Conservation (phyloP, 768 basidiomycete species). For the Megacollybia marginata region DNA sequence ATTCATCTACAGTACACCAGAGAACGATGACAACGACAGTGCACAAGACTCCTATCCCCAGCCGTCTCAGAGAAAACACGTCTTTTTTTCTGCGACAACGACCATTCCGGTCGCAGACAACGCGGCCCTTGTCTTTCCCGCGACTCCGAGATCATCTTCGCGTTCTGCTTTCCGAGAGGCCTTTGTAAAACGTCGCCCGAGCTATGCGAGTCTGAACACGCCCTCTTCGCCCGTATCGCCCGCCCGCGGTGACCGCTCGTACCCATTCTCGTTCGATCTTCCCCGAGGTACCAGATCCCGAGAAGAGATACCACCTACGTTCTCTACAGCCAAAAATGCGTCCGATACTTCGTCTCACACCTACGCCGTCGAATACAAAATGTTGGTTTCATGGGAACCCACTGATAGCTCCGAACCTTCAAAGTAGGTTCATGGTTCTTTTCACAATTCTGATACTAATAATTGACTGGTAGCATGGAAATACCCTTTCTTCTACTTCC, state of each 20-base stretch:
- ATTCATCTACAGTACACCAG: constrained; percentile 35
- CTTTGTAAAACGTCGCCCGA: constrained; percentile 39
- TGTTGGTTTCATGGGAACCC: constrained; percentile 55
- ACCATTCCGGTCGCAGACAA: constrained; percentile 31
- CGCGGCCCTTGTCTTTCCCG: constrained; percentile 17
- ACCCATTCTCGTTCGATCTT: constrained; percentile 49
- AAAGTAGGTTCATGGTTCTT: constrained; percentile 34
- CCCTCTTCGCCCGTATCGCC: constrained; percentile 16
- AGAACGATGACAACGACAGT: constrained; percentile 17
- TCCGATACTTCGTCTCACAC: not conserved
- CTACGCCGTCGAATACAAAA: constrained; percentile 41
- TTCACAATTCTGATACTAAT: constrained; percentile 6
- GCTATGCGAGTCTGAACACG: constrained; percentile 30
- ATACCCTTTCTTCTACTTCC: constrained; percentile 58
- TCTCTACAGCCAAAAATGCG: constrained; percentile 22
- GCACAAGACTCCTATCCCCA: constrained; percentile 5
- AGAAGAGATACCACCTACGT: constrained; percentile 59
- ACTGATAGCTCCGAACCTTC: constrained; percentile 33
- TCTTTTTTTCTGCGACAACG: constrained; percentile 44
- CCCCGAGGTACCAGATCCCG: constrained; percentile 40
- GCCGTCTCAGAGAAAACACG: constrained; percentile 23
- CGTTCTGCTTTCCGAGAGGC: constrained; percentile 36
- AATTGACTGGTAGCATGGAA: constrained; percentile 39
- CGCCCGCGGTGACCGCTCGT: constrained; percentile 21
- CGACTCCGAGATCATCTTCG: constrained; percentile 9